Evolutionary conservation across 2,329 filamentous ascomycete genomes (phyloP).

Genomic region (Chaetomiaceae sp.): DNA sequence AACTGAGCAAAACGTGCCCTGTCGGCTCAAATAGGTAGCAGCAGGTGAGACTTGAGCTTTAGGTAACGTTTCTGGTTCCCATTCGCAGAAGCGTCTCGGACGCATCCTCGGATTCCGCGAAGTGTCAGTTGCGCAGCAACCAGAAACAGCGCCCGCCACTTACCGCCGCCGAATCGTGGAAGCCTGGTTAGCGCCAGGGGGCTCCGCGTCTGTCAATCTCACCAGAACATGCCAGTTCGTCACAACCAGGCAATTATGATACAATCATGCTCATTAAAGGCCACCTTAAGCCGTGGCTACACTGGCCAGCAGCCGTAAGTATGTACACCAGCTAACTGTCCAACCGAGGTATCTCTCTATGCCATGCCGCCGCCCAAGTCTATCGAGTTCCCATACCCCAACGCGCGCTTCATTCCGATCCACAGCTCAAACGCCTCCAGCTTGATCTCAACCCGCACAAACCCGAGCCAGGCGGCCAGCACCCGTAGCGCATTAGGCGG

Average conservation of each 20-base stretch:
- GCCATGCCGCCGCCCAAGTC: constrained; percentile 12
- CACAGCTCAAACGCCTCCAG: constrained; percentile 58
- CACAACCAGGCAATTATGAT: not conserved
- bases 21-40: no score
- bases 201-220: not conserved
- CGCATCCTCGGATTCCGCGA: not conserved
- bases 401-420: constrained; percentile 47
- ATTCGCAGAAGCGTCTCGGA: not conserved
- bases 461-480: constrained; percentile 52
- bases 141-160: not conserved
- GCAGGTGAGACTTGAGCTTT: no score
- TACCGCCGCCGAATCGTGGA: not conserved
- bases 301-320: not conserved
- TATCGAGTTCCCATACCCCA: constrained; percentile 26
- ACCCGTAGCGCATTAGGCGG: constrained; percentile 50
- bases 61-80: no score
- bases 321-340: not conserved
- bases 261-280: not conserved
- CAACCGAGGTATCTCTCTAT: constrained; percentile 12
- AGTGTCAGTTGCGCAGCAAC: not conserved
- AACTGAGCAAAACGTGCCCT: no score
- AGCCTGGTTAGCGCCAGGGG: not conserved
- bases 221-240: not conserved
- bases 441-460: constrained; percentile 55
- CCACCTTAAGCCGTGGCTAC: not conserved